phyloP scores from a whole-genome alignment of 2,329 filamentous ascomycete genomes.

The Xenoacremonium recifei region DNA sequence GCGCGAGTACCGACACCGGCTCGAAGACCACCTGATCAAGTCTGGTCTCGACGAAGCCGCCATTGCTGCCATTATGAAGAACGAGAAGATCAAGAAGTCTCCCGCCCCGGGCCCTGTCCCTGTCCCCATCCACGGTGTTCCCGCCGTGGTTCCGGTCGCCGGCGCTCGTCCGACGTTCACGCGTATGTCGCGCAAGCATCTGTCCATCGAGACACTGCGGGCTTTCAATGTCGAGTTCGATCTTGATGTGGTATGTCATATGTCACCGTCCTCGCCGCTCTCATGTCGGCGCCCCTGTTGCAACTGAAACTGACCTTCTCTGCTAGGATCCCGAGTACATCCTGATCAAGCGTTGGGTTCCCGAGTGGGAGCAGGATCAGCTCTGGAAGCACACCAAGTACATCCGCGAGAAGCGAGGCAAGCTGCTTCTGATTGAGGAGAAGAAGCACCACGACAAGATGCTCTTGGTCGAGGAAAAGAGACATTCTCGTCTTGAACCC shows the following conservation, averaged over 20 bases:
- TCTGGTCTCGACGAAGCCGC: conserved; percentile 59
- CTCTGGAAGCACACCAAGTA: conserved; percentile 70
- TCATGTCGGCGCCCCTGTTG: no score
- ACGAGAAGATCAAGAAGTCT: conserved; percentile 47
- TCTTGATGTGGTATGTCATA: conserved; percentile 50
- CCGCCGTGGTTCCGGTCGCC: conserved; percentile 5
- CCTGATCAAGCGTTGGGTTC: conserved; percentile 71
- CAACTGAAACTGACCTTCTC: conserved; percentile 33
- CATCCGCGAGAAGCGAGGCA: conserved; percentile 56
- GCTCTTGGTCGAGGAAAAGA: conserved; percentile 47
- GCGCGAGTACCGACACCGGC: conserved; percentile 51
- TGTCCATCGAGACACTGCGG: conserved; percentile 61
- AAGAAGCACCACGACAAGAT: conserved; percentile 41
- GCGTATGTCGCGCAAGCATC: conserved; percentile 59
- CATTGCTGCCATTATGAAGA: conserved; percentile 58
- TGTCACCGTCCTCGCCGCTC: neutral
- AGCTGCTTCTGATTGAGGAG: conserved; percentile 48
- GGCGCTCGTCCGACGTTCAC: conserved; percentile 55
- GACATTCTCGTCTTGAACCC: conserved; percentile 40
- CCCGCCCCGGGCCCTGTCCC: no score
- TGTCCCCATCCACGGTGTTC: conserved; percentile 13
- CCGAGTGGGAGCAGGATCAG: conserved; percentile 67
- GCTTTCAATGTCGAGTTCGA: conserved; percentile 57
- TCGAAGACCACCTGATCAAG: conserved; percentile 57
- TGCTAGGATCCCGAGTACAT: conserved; percentile 65